A percentile compares a stretch with the other conserved stretches of the same genome.
Conservation (phyloP, 208 protist genomes). For the Herpetomonas tarakana region DNA sequence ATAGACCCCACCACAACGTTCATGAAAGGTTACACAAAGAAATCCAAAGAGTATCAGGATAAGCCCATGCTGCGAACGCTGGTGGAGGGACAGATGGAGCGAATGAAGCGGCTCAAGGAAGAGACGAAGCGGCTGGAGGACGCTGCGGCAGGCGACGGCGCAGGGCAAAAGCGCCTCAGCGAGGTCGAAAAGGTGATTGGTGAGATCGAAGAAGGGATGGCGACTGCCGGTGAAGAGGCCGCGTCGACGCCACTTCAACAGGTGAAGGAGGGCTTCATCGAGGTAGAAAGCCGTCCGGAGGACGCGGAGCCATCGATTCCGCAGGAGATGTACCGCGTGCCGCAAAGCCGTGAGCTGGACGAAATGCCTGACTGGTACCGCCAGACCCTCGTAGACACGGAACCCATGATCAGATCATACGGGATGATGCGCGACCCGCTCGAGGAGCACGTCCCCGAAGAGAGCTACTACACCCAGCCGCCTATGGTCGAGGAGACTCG, state of each 20-base stretch:
- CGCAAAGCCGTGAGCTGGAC: slow-evolving; percentile 47
- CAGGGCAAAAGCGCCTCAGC: background rate
- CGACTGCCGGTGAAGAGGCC: background rate
- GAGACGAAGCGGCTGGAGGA: slow-evolving; percentile 25
- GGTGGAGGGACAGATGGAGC: slow-evolving; percentile 68
- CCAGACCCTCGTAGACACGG: slow-evolving; percentile 71
- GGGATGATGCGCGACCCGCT: slow-evolving; percentile 78
- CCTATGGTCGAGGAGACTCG: slow-evolving; percentile 47
- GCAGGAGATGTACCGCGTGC: slow-evolving; percentile 64
- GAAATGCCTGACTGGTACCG: slow-evolving; percentile 83
- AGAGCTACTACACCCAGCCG: slow-evolving; percentile 69
- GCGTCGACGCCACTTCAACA: background rate
- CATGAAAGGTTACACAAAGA: slow-evolving; percentile 55
- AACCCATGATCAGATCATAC: slow-evolving; percentile 76
- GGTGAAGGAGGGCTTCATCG: slow-evolving; percentile 42
- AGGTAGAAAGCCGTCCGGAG: slow-evolving; percentile 45
- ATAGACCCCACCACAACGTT: slow-evolving; percentile 49
- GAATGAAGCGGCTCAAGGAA: slow-evolving; percentile 50
- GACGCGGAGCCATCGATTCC: slow-evolving; percentile 69
- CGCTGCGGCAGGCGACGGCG: background rate
- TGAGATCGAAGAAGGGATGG: slow-evolving; percentile 23
- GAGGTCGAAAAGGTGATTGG: slow-evolving; percentile 14
- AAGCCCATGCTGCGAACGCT: slow-evolving; percentile 55
- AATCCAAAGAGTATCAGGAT: slow-evolving; percentile 62
- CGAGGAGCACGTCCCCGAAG: slow-evolving; percentile 28